These are phyloP conservation scores for Pseudomassariella vexata DNA, from an alignment of 2,329 filamentous ascomycete genomes.

Conservation along the genomic window DNA sequence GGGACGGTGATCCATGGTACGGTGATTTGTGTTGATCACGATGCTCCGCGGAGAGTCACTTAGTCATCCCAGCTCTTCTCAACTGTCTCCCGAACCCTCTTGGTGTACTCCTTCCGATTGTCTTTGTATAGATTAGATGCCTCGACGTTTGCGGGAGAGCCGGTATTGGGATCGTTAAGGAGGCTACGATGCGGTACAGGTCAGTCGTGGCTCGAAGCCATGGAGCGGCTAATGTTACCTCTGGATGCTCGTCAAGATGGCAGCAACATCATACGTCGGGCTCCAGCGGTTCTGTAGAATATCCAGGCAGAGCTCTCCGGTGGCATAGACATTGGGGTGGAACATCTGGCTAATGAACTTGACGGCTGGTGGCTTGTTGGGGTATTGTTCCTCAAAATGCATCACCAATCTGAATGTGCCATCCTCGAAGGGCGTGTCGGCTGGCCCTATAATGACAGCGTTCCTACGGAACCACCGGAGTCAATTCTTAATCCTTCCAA, in stretches of 20 bases:
- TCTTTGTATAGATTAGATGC: conserved; percentile 98
- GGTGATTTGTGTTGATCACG: no score
- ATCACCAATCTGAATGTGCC: conserved; percentile 96
- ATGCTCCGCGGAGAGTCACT: no score
- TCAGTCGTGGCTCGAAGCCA: not conserved
- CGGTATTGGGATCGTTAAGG: conserved; percentile 97
- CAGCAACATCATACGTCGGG: conserved; percentile 96
- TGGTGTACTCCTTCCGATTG: conserved; percentile 92
- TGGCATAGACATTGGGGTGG: conserved; percentile 97
- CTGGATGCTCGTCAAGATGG: conserved; percentile 94
- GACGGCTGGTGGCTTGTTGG: conserved; percentile 94
- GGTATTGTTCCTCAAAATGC: conserved; percentile 99
- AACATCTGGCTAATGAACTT: conserved; percentile 99
- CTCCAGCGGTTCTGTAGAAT: conserved; percentile 98
- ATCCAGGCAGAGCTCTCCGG: conserved; percentile 91
- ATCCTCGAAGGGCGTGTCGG: conserved; percentile 14
- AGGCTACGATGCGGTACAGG: conserved; percentile 54
- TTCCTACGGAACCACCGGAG: conserved; percentile 7
- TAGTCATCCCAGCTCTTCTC: conserved; percentile 99
- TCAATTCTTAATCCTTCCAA: no score
- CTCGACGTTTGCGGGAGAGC: conserved; percentile 94
- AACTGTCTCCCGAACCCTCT: conserved; percentile 90
- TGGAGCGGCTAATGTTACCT: conserved; percentile 52
- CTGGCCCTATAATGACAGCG: conserved; percentile 12
- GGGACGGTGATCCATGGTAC: no score